Evolutionary conservation across 2,329 filamentous ascomycete genomes (phyloP).

Genomic region (Verticillium zaregamsianum): DNA sequence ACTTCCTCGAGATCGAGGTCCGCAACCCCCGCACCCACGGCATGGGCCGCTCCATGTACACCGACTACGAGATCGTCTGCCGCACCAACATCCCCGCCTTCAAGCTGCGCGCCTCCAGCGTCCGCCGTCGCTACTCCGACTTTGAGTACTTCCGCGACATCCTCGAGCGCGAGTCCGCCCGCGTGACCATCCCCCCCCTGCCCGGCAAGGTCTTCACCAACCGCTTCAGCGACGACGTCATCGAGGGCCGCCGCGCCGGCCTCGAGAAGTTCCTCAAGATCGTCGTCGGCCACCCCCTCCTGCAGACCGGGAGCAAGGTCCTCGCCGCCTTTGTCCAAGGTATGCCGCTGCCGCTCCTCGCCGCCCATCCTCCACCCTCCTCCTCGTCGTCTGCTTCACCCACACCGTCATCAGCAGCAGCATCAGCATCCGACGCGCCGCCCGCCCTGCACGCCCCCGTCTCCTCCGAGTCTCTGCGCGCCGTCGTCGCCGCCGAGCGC

Average conservation of each 20-base stretch:
- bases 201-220: slow-evolving; percentile 98
- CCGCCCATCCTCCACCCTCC: slow-evolving; percentile 4
- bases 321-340: slow-evolving; percentile 95
- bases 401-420: not conserved
- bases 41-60: slow-evolving; percentile 94
- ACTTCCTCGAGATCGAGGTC: slow-evolving; percentile 98
- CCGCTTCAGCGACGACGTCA: slow-evolving; percentile 96
- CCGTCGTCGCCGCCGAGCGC: slow-evolving; percentile 1
- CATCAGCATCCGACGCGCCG: not conserved
- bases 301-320: slow-evolving; percentile 98
- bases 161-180: slow-evolving; percentile 87
- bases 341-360: slow-evolving; percentile 28
- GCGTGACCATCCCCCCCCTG: slow-evolving; percentile 91
- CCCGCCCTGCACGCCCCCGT: not conserved
- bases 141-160: slow-evolving; percentile 99
- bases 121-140: slow-evolving; percentile 92
- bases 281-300: slow-evolving; percentile 89
- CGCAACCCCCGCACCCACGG: slow-evolving; percentile 92
- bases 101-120: slow-evolving; percentile 84
- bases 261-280: slow-evolving; percentile 96
- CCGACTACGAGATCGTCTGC: slow-evolving; percentile 96
- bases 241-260: slow-evolving; percentile 87
- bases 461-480: slow-evolving; percentile 2
- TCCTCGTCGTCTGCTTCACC: not conserved
- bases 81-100: slow-evolving; percentile 98